Percentiles rank a stretch among this genome's conserved stretches.
These are phyloP conservation scores for Pochonia chlamydosporia DNA, from an alignment of 2,329 filamentous ascomycete genomes.

Conservation along the genomic window DNA sequence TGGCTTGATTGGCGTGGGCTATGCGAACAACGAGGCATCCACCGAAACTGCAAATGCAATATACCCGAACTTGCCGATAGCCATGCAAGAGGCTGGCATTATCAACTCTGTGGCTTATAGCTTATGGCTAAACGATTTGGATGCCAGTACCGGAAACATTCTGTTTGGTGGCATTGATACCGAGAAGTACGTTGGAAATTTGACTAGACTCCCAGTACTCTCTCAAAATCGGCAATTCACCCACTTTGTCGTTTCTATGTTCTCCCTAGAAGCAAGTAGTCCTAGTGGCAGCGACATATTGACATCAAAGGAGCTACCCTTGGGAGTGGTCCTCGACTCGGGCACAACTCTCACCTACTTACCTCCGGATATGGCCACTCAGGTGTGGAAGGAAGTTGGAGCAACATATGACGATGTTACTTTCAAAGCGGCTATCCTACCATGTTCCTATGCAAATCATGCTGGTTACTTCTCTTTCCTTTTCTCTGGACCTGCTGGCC, in stretches of 20 bases:
- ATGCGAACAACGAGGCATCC: slow-evolving; percentile 46
- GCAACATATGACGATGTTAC: slow-evolving; percentile 36
- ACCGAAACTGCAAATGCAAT: slow-evolving; percentile 20
- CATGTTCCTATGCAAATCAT: slow-evolving; percentile 41
- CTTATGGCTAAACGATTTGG: slow-evolving; percentile 58
- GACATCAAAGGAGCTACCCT: slow-evolving; percentile 35
- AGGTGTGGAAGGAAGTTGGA: slow-evolving; percentile 50
- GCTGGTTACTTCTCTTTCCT: slow-evolving; percentile 48
- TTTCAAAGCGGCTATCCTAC: slow-evolving; percentile 37
- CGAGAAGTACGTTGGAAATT: slow-evolving; percentile 60
- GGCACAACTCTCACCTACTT: slow-evolving; percentile 69
- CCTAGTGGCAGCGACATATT: slow-evolving; percentile 43
- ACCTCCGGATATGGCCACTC: slow-evolving; percentile 51
- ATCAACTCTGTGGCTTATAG: slow-evolving; percentile 67
- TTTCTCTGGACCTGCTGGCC: slow-evolving; percentile 42
- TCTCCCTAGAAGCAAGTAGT: slow-evolving; percentile 41
- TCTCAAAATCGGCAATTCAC: slow-evolving; percentile 33
- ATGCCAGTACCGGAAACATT: slow-evolving; percentile 61
- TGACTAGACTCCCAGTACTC: slow-evolving; percentile 55
- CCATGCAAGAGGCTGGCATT: slow-evolving; percentile 55
- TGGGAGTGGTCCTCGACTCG: slow-evolving; percentile 66
- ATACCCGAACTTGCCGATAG: slow-evolving; percentile 58
- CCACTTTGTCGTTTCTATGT: slow-evolving; percentile 44
- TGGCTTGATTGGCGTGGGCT: slow-evolving; percentile 57
- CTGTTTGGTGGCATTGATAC: slow-evolving; percentile 79